phyloP scores from a whole-genome alignment of 495 filamentous ascomycete species.

The Penicillium flavigenum region DNA sequence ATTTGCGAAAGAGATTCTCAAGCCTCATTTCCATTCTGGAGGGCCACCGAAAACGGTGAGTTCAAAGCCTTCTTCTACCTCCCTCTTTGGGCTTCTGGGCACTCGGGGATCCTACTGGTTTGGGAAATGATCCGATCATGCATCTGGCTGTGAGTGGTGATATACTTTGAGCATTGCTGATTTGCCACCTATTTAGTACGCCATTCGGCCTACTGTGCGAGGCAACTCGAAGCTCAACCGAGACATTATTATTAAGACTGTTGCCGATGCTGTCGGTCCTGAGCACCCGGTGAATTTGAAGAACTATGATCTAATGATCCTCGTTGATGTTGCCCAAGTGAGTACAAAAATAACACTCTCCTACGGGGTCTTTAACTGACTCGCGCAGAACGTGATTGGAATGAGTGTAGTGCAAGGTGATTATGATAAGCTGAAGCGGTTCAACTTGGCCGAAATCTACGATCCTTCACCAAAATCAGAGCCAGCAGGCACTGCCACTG shows the following conservation, averaged over 20 bases:
- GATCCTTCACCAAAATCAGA: slow-evolving; percentile 41
- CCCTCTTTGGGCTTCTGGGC: not conserved
- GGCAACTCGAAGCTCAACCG: slow-evolving; percentile 75
- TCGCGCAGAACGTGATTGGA: slow-evolving; percentile 65
- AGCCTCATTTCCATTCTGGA: slow-evolving; percentile 67
- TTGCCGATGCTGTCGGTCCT: slow-evolving; percentile 66
- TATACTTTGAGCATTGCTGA: slow-evolving; percentile 15
- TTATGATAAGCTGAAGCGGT: slow-evolving; percentile 69
- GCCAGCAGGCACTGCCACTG: not conserved
- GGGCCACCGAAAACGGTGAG: slow-evolving; percentile 49
- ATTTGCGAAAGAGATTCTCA: slow-evolving; percentile 68
- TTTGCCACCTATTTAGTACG: slow-evolving; percentile 60
- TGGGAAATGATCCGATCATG: slow-evolving; percentile 1
- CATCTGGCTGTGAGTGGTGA: slow-evolving; percentile 6
- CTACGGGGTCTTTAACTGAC: slow-evolving; percentile 12
- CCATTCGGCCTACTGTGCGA: slow-evolving; percentile 81
- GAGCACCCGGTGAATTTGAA: slow-evolving; percentile 81
- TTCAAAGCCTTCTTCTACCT: slow-evolving; percentile 5
- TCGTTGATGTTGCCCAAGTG: slow-evolving; percentile 89
- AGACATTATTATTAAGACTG: slow-evolving; percentile 71
- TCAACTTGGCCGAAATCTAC: slow-evolving; percentile 69
- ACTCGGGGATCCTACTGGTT: slow-evolving; percentile 7
- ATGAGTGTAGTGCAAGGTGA: slow-evolving; percentile 73
- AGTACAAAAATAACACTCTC: slow-evolving; percentile 19
- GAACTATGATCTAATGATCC: slow-evolving; percentile 76